Evolutionary conservation across 78 protist genomes (phyloP), one percentile per base, ranked within the genome.

Genomic region (Chrysochromulina tobinii): DNA sequence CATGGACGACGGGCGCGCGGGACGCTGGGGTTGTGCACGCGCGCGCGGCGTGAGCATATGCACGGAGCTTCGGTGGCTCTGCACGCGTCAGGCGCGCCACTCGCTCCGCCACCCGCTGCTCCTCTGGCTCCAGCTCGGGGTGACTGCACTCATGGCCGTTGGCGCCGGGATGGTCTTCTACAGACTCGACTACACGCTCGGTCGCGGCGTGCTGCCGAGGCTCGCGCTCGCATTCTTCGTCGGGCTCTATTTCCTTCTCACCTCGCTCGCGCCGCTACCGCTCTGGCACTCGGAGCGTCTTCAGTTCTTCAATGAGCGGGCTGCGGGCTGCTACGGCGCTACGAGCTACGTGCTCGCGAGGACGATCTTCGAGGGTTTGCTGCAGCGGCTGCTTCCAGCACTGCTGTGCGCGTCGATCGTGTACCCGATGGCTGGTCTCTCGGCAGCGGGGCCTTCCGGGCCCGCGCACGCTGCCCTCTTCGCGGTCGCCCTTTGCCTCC

Each of bases 381-480:
- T 51, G 5, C n/a, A 54, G 87, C 87, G 87, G 18, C 53, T 79
- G 87, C 38, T 79, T 27, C 87, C 87, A 12, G 4, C 61, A 5
- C 38, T 79, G 21, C 64, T 54, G 14, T 79, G 61, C 87, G 87
- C n/a, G 18, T 59, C 87, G 18, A 79, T 79, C 61, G 64, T 54
- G 23, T 79, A 79, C 87, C 87, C 87, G 64, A 54, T 79, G 64
- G 61, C n/a, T 20, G 87, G 87, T 9, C 87, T 79, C 12, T n/a
- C 4, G 7, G 8, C 83, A 12, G 25, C 23, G 14, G 57, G 57
- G 64, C 12, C 64, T 7, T 59, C 64, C 23, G 7, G 23, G 23
- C 23, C 64, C 7, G 64, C 12, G 64, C 64, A 59, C 64, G 64
- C 64, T 59, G 64, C 64, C 23, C 64, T 59, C 23, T 67, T 67